Percentiles rank a stretch among this genome's conserved stretches.
Evolutionary conservation across 768 basidiomycete species (phyloP).

Genomic region (Hypsizygus marmoreus): DNA sequence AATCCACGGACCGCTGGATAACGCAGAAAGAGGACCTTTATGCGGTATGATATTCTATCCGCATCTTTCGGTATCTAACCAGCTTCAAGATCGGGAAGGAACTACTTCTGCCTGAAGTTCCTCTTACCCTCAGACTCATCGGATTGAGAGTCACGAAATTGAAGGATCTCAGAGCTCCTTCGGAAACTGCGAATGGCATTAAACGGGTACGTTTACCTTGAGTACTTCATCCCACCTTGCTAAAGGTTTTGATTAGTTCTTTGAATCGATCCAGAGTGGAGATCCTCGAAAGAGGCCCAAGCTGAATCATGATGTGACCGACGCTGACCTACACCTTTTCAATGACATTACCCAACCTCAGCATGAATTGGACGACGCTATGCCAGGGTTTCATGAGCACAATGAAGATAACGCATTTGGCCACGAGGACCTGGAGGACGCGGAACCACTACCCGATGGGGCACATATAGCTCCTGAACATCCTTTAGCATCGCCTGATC

Average conservation of each 20-base stretch:
- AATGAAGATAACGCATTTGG: conserved; percentile 40
- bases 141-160: conserved; percentile 88
- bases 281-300: conserved; percentile 45
- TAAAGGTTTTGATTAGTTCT: conserved; percentile 49
- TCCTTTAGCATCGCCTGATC: no score
- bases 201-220: conserved; percentile 55
- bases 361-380: conserved; percentile 32
- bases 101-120: conserved; percentile 77
- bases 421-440: conserved; percentile 22
- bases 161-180: conserved; percentile 67
- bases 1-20: conserved; percentile 78
- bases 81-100: conserved; percentile 77
- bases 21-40: conserved; percentile 78
- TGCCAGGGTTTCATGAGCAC: conserved; percentile 57
- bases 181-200: conserved; percentile 55
- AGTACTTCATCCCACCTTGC: not conserved
- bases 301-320: conserved; percentile 19
- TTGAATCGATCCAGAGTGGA: conserved; percentile 40
- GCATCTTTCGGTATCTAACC: not conserved
- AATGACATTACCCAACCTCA: conserved; percentile 15
- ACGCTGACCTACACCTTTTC: conserved; percentile 19
- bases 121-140: conserved; percentile 79
- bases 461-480: no score
- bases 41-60: conserved; percentile 48
- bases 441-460: no score